Conservation (phyloP, 345 rosid species). For the Aegle marmelos region DNA sequence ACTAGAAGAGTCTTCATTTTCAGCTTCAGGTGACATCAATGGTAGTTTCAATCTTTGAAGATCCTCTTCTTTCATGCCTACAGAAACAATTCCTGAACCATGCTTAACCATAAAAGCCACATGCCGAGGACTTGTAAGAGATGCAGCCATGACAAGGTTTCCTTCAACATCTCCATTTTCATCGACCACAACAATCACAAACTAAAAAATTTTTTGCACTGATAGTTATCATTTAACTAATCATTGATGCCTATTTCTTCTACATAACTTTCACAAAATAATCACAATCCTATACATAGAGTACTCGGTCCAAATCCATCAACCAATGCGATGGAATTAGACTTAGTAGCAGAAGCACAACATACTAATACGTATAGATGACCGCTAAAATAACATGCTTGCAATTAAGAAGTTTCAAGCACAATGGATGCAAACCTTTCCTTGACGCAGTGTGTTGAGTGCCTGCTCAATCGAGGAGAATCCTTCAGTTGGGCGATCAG, state of each 20-base stretch:
- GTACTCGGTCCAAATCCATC: background rate
- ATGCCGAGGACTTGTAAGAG: conserved; percentile 44
- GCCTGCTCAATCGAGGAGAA: conserved; percentile 67
- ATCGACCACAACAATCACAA: conserved; percentile 89
- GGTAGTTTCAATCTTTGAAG: conserved; percentile 77
- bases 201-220: conserved; percentile 35
- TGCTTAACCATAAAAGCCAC: conserved; percentile 66
- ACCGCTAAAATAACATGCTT: background rate
- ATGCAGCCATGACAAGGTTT: conserved; percentile 73
- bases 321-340: background rate
- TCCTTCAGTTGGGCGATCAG: conserved; percentile 78
- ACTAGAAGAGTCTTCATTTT: conserved; percentile 74
- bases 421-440: conserved; percentile 53
- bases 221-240: conserved; percentile 16
- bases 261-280: background rate
- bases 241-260: background rate
- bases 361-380: background rate
- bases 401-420: background rate
- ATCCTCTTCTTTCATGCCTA: conserved; percentile 76
- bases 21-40: conserved; percentile 71
- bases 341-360: background rate
- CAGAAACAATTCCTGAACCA: conserved; percentile 84
- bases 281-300: background rate
- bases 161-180: conserved; percentile 77
- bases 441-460: conserved; percentile 49